Percentiles rank a stretch among this genome's conserved stretches.
phyloP scores from a whole-genome alignment of 805 yeast genomes.

The Trichomonascus vanleenenianus region DNA sequence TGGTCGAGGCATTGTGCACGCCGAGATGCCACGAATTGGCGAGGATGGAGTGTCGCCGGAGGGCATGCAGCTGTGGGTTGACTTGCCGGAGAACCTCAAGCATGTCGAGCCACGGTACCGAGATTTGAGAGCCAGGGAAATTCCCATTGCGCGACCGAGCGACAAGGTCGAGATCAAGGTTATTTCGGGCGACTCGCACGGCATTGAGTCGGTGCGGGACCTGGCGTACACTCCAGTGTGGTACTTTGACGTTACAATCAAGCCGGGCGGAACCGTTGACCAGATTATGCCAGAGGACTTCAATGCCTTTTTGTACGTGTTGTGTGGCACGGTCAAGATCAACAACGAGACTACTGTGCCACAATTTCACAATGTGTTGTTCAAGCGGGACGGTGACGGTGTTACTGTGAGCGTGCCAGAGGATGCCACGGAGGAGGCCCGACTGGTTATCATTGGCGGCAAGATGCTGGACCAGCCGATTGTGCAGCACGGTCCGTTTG shows the following conservation, averaged over 20 bases:
- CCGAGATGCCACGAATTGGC: slow-evolving; percentile 68
- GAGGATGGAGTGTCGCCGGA: slow-evolving; percentile 36
- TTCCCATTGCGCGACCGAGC: slow-evolving; percentile 59
- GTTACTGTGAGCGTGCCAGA: slow-evolving; percentile 48
- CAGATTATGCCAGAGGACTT: slow-evolving; percentile 54
- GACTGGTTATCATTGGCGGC: slow-evolving; percentile 73
- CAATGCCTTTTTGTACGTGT: slow-evolving; percentile 62
- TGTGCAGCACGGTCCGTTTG: slow-evolving; percentile 90
- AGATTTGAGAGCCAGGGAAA: slow-evolving; percentile 58
- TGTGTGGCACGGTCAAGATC: slow-evolving; percentile 52
- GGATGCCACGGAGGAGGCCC: slow-evolving; percentile 37
- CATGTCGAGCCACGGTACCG: slow-evolving; percentile 65
- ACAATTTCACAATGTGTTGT: slow-evolving; percentile 49
- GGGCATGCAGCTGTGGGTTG: slow-evolving; percentile 86
- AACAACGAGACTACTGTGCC: slow-evolving; percentile 34
- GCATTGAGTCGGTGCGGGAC: slow-evolving; percentile 64
- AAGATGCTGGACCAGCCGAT: slow-evolving; percentile 62
- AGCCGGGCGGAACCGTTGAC: slow-evolving; percentile 55
- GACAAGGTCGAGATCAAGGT: slow-evolving; percentile 62
- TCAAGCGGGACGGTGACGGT: slow-evolving; percentile 60
- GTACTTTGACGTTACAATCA: slow-evolving; percentile 57
- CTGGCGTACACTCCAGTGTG: slow-evolving; percentile 77
- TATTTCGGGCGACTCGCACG: slow-evolving; percentile 69
- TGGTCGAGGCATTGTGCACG: slow-evolving; percentile 76
- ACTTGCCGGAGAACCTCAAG: slow-evolving; percentile 58